Evolutionary conservation across 176 grass and related monocot species (phyloP).

Genomic region (Saccharum spontaneum): DNA sequence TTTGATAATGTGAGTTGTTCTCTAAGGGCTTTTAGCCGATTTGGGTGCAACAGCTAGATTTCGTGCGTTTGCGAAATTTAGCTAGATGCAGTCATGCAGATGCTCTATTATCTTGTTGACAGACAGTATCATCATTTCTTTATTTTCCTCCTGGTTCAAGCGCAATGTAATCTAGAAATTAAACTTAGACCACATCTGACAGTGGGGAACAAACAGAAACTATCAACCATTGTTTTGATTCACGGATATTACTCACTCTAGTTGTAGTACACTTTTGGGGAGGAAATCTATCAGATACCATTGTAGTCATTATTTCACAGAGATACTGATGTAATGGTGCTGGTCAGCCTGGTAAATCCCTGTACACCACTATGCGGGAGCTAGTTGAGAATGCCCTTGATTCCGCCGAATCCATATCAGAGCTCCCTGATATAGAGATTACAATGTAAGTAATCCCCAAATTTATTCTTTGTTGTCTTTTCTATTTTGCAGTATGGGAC

Average conservation of each 20-base stretch:
- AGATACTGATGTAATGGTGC: background rate
- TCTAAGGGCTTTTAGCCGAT: background rate
- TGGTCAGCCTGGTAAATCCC: constrained; percentile 82
- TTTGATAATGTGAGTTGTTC: constrained; percentile 84
- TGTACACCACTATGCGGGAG: constrained; percentile 94
- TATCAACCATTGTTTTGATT: background rate
- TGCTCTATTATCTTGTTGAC: background rate
- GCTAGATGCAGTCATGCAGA: background rate
- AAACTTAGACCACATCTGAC: background rate
- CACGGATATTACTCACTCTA: background rate
- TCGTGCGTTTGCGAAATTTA: background rate
- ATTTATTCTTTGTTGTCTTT: background rate
- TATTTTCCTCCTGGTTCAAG: background rate
- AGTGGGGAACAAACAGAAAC: background rate
- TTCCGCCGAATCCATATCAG: constrained; percentile 90
- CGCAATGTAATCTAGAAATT: background rate
- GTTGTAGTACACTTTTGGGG: background rate
- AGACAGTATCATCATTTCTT: background rate
- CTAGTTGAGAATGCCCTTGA: constrained; percentile 97
- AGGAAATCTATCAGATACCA: background rate
- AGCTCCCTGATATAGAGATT: constrained; percentile 76
- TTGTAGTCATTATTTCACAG: background rate
- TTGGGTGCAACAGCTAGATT: background rate
- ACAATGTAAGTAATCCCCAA: constrained; percentile 55
- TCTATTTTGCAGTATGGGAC: background rate